Conservation (phyloP, 2,329 filamentous ascomycete species). For the Aspergillus sp. region DNA sequence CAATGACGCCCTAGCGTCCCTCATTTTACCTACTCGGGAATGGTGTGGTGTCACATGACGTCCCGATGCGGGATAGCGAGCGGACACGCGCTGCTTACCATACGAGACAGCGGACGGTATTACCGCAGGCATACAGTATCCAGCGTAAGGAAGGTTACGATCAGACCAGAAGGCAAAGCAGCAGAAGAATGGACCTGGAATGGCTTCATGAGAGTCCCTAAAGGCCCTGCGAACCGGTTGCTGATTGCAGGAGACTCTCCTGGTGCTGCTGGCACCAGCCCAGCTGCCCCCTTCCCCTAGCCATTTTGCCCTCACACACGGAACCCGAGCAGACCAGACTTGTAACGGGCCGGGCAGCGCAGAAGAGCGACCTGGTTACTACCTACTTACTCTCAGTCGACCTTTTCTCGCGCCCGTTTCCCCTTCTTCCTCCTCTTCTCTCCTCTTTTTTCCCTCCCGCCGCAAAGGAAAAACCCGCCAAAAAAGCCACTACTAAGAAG, state of each 20-base stretch:
- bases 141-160: constrained; percentile 14
- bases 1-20: constrained; percentile 1
- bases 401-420: constrained; percentile 13
- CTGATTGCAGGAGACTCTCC: neutral
- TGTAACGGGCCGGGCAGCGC: constrained; percentile 21
- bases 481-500: neutral
- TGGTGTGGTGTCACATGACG: constrained; percentile 13
- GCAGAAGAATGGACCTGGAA: constrained; percentile 15
- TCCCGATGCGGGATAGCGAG: constrained; percentile 5
- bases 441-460: constrained; percentile 13
- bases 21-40: neutral
- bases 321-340: constrained; percentile 21
- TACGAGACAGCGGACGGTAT: constrained; percentile 9
- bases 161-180: constrained; percentile 13
- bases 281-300: constrained; percentile 2
- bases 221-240: neutral
- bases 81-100: constrained; percentile 11
- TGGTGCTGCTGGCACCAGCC: constrained; percentile 11
- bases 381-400: too few species aligned
- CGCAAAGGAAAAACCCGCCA: neutral
- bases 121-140: constrained; percentile 23
- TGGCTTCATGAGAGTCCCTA: constrained; percentile 22
- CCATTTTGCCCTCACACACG: constrained; percentile 8
- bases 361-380: neutral
- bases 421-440: constrained; percentile 12